phyloP scores from a whole-genome alignment of 2,329 filamentous ascomycete species.

The Ambrosiella cleistominuta region DNA sequence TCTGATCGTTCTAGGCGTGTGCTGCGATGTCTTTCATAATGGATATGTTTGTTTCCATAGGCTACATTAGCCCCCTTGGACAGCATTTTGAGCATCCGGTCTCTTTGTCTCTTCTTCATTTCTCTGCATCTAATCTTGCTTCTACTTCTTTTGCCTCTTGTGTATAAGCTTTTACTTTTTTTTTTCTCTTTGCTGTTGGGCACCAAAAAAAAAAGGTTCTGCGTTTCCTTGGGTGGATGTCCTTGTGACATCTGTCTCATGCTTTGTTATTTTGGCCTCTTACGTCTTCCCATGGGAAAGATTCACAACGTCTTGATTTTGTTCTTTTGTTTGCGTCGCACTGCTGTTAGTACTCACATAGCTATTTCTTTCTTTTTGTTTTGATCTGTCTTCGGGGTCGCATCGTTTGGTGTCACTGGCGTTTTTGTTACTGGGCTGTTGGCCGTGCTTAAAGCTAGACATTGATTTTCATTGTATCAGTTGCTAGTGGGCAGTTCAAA shows the following conservation, averaged over 20 bases:
- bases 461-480: slow-evolving; percentile 17
- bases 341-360: slow-evolving; percentile 11
- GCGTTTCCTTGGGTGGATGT: not conserved
- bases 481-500: not conserved
- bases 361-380: slow-evolving; percentile 19
- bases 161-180: not conserved
- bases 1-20: slow-evolving; percentile 41
- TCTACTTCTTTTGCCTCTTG: not conserved
- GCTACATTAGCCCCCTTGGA: not conserved
- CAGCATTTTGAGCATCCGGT: not conserved
- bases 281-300: slow-evolving; percentile 16
- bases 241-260: slow-evolving; percentile 20
- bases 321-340: slow-evolving; percentile 16
- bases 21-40: slow-evolving; percentile 12
- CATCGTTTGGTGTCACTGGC: slow-evolving; percentile 12
- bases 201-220: not conserved
- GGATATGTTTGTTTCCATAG: not conserved
- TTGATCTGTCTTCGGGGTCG: slow-evolving; percentile 14
- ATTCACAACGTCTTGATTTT: slow-evolving; percentile 10
- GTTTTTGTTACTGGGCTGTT: slow-evolving; percentile 13
- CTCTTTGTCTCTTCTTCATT: not conserved
- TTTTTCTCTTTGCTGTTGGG: slow-evolving; percentile 1
- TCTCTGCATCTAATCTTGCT: slow-evolving; percentile 2
- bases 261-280: slow-evolving; percentile 35
- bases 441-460: slow-evolving; percentile 18